phyloP scores from a whole-genome alignment of 2,329 filamentous ascomycete genomes.

The Fusarium duplospermum region DNA sequence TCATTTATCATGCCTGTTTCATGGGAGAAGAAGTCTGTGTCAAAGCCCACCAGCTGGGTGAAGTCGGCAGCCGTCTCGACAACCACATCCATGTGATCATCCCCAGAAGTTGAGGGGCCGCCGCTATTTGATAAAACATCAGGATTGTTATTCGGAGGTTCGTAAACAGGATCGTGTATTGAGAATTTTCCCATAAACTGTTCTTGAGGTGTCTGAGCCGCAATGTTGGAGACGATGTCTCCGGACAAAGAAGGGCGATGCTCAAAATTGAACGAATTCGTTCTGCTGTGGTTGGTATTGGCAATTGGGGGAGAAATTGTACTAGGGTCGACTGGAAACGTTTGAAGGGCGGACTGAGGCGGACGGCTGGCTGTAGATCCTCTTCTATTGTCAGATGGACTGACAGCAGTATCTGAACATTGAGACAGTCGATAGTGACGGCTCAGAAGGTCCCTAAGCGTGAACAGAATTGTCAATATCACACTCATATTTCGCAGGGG shows the following conservation, averaged over 20 bases:
- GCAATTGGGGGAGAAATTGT: neutral
- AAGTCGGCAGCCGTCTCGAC: neutral
- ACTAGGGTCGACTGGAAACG: neutral
- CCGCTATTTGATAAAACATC: neutral
- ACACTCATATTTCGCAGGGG: neutral
- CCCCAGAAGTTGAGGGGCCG: neutral
- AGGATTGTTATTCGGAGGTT: neutral
- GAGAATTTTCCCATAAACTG: neutral
- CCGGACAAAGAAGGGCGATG: neutral
- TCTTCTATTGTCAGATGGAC: neutral
- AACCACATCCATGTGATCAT: neutral
- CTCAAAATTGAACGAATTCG: neutral
- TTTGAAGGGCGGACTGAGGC: neutral
- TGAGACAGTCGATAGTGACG: neutral
- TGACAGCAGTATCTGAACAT: neutral
- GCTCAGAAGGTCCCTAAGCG: neutral
- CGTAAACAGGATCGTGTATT: neutral
- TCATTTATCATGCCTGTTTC: slow-evolving; percentile 3
- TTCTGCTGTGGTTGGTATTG: neutral
- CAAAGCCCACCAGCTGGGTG: neutral
- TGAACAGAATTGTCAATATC: neutral
- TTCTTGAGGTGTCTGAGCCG: neutral
- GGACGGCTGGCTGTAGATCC: neutral
- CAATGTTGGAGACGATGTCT: neutral
- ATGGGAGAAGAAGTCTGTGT: neutral